These are phyloP conservation scores for Lipomyces kockii DNA, from an alignment of 805 yeast genomes.

Conservation along the genomic window DNA sequence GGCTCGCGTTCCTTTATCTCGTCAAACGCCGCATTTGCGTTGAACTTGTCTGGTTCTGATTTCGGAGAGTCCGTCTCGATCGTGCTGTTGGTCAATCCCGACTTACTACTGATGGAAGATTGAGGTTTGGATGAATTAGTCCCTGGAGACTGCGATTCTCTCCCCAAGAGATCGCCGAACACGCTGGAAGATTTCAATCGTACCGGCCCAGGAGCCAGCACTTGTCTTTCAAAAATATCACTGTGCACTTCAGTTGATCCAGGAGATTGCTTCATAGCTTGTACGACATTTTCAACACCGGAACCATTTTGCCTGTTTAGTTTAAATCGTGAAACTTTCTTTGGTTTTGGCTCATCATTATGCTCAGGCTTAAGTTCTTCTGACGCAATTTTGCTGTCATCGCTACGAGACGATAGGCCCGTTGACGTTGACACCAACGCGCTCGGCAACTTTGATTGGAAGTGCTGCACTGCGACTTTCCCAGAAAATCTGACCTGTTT, in stretches of 20 bases:
- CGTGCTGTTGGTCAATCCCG: neutral
- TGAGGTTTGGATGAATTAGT: neutral
- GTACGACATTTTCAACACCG: neutral
- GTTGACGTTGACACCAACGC: constrained; percentile 14
- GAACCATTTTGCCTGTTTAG: neutral
- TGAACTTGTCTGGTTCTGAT: neutral
- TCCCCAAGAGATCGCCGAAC: too few relatives aligned
- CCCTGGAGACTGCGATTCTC: too few relatives aligned
- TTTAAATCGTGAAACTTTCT: constrained; percentile 17
- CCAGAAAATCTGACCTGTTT: constrained; percentile 57
- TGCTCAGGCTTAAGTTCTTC: constrained; percentile 21
- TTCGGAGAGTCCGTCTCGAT: neutral
- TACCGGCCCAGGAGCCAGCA: neutral
- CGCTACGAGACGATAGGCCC: neutral
- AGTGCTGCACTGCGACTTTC: constrained; percentile 60
- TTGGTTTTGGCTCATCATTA: constrained; percentile 2
- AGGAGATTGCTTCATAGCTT: neutral
- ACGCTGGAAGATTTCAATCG: neutral
- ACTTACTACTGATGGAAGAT: neutral
- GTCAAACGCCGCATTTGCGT: neutral
- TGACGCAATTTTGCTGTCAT: neutral
- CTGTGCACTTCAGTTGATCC: neutral
- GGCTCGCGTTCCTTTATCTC: constrained; percentile 9
- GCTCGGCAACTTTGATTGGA: constrained; percentile 45
- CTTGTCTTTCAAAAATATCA: constrained; percentile 9